These are phyloP conservation scores for Cryphonectria radicalis DNA, from an alignment of 2,329 filamentous ascomycete genomes.

Conservation along the genomic window DNA sequence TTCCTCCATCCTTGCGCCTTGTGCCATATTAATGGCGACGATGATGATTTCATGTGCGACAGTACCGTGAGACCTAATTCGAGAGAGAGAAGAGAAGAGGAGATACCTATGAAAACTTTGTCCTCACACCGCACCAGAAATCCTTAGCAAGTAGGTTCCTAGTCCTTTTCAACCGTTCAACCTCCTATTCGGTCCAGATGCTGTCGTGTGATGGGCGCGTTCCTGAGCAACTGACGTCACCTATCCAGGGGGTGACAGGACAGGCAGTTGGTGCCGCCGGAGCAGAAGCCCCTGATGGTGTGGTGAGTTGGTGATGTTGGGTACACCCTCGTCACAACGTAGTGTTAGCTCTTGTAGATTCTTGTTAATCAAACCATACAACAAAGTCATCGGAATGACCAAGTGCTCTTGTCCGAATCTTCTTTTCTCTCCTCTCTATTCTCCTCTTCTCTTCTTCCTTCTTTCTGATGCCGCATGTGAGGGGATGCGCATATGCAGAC, in stretches of 20 bases:
- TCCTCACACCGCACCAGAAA: not conserved
- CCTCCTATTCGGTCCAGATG: not conserved
- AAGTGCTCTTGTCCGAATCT: not conserved
- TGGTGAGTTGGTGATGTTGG: not conserved
- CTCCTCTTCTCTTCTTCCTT: not conserved
- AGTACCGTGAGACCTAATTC: not conserved
- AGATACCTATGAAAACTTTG: not conserved
- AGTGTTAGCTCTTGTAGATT: no score
- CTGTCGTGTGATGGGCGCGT: slow-evolving; percentile 8
- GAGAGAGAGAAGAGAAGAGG: not conserved
- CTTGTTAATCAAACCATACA: not conserved
- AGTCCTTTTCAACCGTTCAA: not conserved
- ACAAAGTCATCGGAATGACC: no score
- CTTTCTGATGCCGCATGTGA: not conserved
- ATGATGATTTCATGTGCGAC: not conserved
- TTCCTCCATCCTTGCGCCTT: slow-evolving; percentile 11
- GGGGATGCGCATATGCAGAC: not conserved
- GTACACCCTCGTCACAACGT: not conserved
- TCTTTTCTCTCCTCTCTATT: not conserved
- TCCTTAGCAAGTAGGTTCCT: not conserved
- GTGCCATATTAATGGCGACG: not conserved
- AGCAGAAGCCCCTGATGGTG: not conserved
- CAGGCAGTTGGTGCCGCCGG: not conserved
- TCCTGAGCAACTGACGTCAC: slow-evolving; percentile 20
- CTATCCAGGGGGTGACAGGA: not conserved